Evolutionary conservation across 306 rosid genomes (phyloP).

Genomic region (Cicer cuneatum): DNA sequence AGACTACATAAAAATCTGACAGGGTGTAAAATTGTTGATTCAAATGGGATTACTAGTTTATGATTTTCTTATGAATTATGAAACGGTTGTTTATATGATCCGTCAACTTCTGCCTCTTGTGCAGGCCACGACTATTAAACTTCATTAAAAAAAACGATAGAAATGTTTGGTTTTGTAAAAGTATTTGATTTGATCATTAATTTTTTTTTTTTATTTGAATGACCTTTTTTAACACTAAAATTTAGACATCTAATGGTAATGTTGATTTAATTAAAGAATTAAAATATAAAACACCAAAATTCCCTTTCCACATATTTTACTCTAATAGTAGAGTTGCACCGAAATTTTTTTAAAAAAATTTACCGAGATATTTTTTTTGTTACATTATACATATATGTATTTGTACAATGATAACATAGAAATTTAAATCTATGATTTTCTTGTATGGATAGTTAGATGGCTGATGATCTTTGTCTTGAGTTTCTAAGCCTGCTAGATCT

Average conservation of each 20-base stretch:
- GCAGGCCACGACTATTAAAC: not conserved
- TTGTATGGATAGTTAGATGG: not conserved
- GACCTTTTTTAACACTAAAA: not conserved
- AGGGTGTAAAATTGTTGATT: not conserved
- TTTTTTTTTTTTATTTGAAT: not conserved
- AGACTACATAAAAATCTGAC: not conserved
- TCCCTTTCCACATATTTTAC: not conserved
- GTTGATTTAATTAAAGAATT: not conserved
- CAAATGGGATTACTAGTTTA: too few species aligned
- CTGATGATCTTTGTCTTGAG: not conserved
- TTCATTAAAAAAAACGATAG: not conserved
- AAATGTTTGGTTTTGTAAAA: not conserved
- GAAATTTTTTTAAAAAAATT: too few species aligned
- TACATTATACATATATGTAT: too few species aligned
- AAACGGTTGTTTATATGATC: not conserved
- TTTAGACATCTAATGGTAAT: not conserved
- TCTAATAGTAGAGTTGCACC: too few species aligned
- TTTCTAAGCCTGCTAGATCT: too few species aligned
- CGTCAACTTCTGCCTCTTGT: conserved; percentile 26
- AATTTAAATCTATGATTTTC: conserved; percentile 1
- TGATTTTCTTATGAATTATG: not conserved
- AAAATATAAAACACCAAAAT: not conserved
- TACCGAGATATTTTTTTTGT: too few species aligned
- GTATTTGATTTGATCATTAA: not conserved
- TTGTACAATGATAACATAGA: not conserved